Evolutionary conservation across 2,329 filamentous ascomycete species (phyloP), one percentile per base, ranked within the genome.

Genomic region (Stenocarpella maydis): DNA sequence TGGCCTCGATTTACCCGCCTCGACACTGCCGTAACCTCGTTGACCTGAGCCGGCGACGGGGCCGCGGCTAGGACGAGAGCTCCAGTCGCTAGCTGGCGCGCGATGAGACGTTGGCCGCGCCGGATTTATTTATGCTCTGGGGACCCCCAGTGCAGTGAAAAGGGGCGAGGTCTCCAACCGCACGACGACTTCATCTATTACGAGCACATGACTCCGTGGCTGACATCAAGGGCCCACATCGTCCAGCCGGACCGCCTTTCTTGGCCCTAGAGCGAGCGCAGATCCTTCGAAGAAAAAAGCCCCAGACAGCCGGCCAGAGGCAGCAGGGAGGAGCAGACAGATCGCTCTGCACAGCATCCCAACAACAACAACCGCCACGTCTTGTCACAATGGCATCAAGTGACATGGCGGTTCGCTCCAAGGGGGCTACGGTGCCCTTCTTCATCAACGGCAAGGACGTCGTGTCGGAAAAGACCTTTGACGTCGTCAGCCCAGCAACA

Each of bases 391-490:
- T 70, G 65, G 50, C 55, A 21, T 58, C 65, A 9, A 65, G 28
- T 19, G 50, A 28, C 50, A 39, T 61, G 12, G 21, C 69, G 4
- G 34, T 47, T 15, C 66, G 50, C 66, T 49, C 37, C 60, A 65
- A 47, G 61, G 65, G 52, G 26, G 41, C 55, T 4, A 73, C 76
- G 31, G 76, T 80, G 10, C 78, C 78, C 26, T 77, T 80, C 70
- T 68, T 76, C 70, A 76, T 79, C 74, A 74, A 75, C 68, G 78
- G 77, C 69, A 70, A 77, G 67, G 74, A 79, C 21, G 74, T 77
- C 21, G 72, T 69, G 60, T 58, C 75, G 15, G 26, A 64, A 50
- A 71, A 70, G 68, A 74, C 60, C 9, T 78, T 78, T 65, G 71
- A 77, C 15, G 74, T 80, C 19, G 68, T 73, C 52, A 75, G 73